Evolutionary conservation across 495 filamentous ascomycete genomes (phyloP).

Genomic region (Lasiosphaeria ovina): DNA sequence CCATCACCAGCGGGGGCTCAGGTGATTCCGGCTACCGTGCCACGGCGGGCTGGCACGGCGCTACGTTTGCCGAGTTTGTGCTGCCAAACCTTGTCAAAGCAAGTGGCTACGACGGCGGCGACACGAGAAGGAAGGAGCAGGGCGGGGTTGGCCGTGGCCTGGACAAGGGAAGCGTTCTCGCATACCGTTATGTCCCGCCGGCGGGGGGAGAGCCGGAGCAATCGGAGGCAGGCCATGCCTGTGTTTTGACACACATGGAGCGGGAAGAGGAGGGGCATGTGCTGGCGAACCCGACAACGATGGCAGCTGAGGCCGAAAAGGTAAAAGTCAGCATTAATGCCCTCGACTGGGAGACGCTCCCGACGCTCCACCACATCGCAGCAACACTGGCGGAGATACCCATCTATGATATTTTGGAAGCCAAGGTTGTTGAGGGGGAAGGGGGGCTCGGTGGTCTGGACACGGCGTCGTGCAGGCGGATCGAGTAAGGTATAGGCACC

Average conservation of each 20-base stretch:
- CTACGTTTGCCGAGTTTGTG: constrained; percentile 43
- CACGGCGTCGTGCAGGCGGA: constrained; percentile 29
- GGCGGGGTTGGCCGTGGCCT: constrained; percentile 4
- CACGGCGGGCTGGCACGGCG: constrained; percentile 48
- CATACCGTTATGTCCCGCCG: constrained; percentile 47
- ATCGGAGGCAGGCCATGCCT: constrained; percentile 47
- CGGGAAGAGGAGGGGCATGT: constrained; percentile 22
- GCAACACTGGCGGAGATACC: constrained; percentile 51
- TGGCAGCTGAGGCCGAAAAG: constrained; percentile 36
- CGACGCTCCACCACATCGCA: constrained; percentile 56
- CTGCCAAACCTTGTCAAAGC: constrained; percentile 17
- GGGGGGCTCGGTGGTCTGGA: constrained; percentile 48
- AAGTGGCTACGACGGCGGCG: constrained; percentile 35
- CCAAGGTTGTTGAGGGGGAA: constrained; percentile 48
- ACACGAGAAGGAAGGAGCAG: constrained; percentile 26
- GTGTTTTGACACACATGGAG: constrained; percentile 41
- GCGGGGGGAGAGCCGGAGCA: constrained; percentile 43
- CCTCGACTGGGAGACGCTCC: constrained; percentile 48
- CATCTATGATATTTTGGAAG: constrained; percentile 50
- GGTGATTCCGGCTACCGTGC: constrained; percentile 38
- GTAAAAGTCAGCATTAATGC: constrained; percentile 43
- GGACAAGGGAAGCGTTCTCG: constrained; percentile 36
- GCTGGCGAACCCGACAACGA: constrained; percentile 7
- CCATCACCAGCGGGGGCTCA: background rate
- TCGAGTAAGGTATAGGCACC: constrained; percentile 34